A percentile compares a stretch with the other conserved stretches of the same genome.
Conservation (phyloP, 1,139 yeast species). For the Lodderomyces beijingensis region DNA sequence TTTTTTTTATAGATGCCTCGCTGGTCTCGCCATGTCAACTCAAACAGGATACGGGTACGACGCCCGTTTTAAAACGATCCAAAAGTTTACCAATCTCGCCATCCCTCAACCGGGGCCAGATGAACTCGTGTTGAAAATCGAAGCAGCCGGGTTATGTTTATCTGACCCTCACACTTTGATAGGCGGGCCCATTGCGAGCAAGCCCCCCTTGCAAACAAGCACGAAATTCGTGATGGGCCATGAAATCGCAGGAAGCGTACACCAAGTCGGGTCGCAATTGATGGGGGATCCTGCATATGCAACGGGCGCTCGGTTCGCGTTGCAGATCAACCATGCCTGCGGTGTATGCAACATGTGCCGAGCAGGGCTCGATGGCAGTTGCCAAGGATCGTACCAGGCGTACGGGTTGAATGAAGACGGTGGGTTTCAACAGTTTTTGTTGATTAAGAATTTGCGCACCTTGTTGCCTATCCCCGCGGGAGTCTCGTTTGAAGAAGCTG, state of each 20-base stretch:
- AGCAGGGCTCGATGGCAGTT: slow-evolving; percentile 38
- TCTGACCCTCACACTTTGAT: slow-evolving; percentile 46
- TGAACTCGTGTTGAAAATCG: slow-evolving; percentile 42
- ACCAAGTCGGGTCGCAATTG: slow-evolving; percentile 33
- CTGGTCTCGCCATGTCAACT: slow-evolving; percentile 8
- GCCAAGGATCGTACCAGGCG: slow-evolving; percentile 21
- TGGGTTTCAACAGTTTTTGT: slow-evolving; percentile 46
- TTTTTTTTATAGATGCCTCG: no score
- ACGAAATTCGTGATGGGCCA: slow-evolving; percentile 51
- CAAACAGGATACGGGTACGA: slow-evolving; percentile 24
- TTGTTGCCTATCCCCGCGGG: slow-evolving; percentile 45
- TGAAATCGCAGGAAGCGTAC: slow-evolving; percentile 51
- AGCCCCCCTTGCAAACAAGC: slow-evolving; percentile 14
- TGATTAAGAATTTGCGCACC: slow-evolving; percentile 31
- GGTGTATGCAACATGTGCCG: slow-evolving; percentile 43
- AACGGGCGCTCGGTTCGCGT: slow-evolving; percentile 34
- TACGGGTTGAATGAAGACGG: slow-evolving; percentile 47
- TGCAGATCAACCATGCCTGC: slow-evolving; percentile 38
- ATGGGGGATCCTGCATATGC: slow-evolving; percentile 24
- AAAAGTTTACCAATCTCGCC: slow-evolving; percentile 25
- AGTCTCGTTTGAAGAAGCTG: slow-evolving; percentile 43
- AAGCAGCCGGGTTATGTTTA: slow-evolving; percentile 52
- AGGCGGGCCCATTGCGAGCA: slow-evolving; percentile 20
- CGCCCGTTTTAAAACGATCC: slow-evolving; percentile 18
- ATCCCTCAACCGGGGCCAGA: slow-evolving; percentile 33